Evolutionary conservation across 2,329 filamentous ascomycete genomes (phyloP).

Genomic region (Ceratocystis diversiconidia): DNA sequence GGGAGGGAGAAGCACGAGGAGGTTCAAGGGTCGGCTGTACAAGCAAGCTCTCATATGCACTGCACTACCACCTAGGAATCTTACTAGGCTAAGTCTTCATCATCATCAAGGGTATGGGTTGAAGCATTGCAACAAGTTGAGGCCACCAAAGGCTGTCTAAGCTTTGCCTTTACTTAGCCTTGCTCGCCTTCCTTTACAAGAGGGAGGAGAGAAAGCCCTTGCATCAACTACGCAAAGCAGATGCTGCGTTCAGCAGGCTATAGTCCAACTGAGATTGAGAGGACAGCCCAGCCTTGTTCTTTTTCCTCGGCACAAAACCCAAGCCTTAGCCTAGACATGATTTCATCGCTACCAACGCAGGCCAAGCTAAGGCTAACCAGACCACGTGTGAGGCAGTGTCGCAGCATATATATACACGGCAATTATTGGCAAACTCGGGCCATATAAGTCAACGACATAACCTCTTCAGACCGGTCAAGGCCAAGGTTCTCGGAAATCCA

Average conservation of each 20-base stretch:
- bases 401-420: not conserved
- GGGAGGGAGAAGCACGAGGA: not conserved
- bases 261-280: not conserved
- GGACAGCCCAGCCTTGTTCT: not conserved
- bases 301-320: not conserved
- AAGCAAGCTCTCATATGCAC: not conserved
- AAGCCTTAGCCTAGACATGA: no score
- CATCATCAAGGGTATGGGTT: no score
- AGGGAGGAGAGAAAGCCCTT: not conserved
- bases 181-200: not conserved
- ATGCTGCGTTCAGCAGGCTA: not conserved
- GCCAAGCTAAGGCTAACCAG: not conserved
- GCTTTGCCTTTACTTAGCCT: no score
- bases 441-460: not conserved
- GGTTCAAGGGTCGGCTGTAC: not conserved
- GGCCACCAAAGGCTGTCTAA: not conserved
- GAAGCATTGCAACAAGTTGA: not conserved
- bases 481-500: not conserved
- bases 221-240: not conserved
- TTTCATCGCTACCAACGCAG: not conserved
- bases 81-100: no score
- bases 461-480: not conserved
- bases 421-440: not conserved
- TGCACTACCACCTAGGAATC: not conserved
- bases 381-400: slow-evolving; percentile 5